Percentiles rank a stretch among this genome's conserved stretches.
phyloP scores from a whole-genome alignment of 164 flowering plant species.

The Malania oleifera region DNA sequence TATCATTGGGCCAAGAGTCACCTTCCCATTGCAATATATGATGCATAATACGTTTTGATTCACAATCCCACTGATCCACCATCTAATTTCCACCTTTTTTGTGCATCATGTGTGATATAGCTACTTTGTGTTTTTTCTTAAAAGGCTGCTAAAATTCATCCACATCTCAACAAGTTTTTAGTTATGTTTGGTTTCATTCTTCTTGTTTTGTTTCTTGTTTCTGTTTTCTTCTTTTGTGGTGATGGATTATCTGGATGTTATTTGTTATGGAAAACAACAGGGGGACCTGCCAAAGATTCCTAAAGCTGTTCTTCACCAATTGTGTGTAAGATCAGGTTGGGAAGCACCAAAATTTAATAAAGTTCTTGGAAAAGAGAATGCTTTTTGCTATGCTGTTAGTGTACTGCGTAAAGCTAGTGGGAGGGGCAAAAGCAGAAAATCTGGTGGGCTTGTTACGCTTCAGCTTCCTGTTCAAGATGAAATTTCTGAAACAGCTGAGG shows the following conservation, averaged over 20 bases:
- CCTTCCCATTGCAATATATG: background rate
- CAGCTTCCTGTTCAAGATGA: constrained; percentile 65
- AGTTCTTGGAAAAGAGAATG: constrained; percentile 31
- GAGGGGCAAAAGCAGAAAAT: constrained; percentile 86
- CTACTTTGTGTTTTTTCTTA: too few species aligned
- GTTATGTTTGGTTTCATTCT: background rate
- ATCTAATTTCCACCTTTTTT: background rate
- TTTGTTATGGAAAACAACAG: constrained; percentile 31
- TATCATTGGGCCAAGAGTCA: too few species aligned
- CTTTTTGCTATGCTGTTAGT: constrained; percentile 57
- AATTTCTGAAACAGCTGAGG: constrained; percentile 67
- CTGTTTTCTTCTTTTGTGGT: background rate
- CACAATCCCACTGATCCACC: background rate
- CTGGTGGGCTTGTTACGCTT: constrained; percentile 75
- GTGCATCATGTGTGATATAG: background rate
- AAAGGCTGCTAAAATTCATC: too few species aligned
- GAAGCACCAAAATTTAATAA: constrained; percentile 84
- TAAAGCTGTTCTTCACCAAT: constrained; percentile 85
- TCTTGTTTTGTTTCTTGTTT: background rate
- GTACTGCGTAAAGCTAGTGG: constrained; percentile 82
- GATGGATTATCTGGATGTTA: background rate
- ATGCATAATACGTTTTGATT: background rate
- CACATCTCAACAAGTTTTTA: too few species aligned
- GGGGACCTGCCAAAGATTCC: constrained; percentile 80
- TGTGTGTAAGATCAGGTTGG: constrained; percentile 87